phyloP scores from a whole-genome alignment of 768 basidiomycete species.

The Clitopilus passeckerianus region DNA sequence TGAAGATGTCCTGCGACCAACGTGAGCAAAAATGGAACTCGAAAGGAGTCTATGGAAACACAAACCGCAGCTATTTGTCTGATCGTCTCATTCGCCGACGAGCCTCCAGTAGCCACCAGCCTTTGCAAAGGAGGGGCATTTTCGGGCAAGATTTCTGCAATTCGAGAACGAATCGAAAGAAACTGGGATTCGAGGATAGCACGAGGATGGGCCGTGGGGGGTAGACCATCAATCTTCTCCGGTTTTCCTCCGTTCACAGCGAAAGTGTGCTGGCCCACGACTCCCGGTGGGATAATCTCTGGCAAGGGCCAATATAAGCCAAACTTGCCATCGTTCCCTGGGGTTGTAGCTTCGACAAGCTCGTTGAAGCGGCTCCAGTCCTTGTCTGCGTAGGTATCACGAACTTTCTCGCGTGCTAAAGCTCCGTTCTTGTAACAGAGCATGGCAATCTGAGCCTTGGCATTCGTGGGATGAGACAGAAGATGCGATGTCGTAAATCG shows the following conservation, averaged over 20 bases:
- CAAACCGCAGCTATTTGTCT: constrained; percentile 63
- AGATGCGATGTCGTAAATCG: constrained; percentile 74
- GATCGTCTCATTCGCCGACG: constrained; percentile 68
- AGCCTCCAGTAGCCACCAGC: constrained; percentile 76
- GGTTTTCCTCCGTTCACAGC: constrained; percentile 21
- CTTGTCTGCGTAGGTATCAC: constrained; percentile 54
- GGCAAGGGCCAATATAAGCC: constrained; percentile 82
- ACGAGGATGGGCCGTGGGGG: constrained; percentile 52
- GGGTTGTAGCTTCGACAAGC: constrained; percentile 46
- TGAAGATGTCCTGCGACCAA: constrained; percentile 57
- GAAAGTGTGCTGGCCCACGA: constrained; percentile 70
- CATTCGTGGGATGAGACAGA: constrained; percentile 62
- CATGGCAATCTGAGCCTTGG: constrained; percentile 76
- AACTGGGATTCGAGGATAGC: constrained; percentile 85
- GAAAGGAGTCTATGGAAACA: constrained; percentile 1
- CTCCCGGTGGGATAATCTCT: constrained; percentile 83
- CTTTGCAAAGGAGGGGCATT: constrained; percentile 52
- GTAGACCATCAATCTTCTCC: constrained; percentile 28
- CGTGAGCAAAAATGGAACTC: not conserved
- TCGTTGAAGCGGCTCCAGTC: constrained; percentile 71
- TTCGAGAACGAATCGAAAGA: constrained; percentile 71
- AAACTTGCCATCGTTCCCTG: constrained; percentile 55
- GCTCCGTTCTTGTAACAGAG: constrained; percentile 90
- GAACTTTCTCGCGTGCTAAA: constrained; percentile 72
- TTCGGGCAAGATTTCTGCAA: constrained; percentile 60